phyloP scores from a whole-genome alignment of 2,329 filamentous ascomycete species.

The Falciphora oryzae region DNA sequence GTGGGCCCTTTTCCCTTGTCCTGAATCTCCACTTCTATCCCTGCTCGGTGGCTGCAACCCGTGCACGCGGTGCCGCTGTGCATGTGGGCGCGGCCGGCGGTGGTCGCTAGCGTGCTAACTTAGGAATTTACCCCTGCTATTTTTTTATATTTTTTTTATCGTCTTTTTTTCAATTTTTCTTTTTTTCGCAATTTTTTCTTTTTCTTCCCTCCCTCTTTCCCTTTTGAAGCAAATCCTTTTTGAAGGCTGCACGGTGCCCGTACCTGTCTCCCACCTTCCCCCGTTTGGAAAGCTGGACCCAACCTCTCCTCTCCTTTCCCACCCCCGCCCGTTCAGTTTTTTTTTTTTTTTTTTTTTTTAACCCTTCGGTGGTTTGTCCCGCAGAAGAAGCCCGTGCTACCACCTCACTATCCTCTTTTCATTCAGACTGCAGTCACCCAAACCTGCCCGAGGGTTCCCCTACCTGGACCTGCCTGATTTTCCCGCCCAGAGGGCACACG shows the following conservation, averaged over 20 bases:
- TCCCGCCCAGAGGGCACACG: slow-evolving; percentile 32
- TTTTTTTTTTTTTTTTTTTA: slow-evolving; percentile 35
- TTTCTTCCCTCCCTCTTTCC: neutral
- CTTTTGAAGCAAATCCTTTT: slow-evolving; percentile 7
- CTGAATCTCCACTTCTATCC: neutral
- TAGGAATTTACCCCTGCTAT: slow-evolving; percentile 9
- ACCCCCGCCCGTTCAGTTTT: slow-evolving; percentile 16
- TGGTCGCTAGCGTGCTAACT: slow-evolving; percentile 7
- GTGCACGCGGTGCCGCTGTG: slow-evolving; percentile 11
- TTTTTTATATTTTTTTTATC: slow-evolving; percentile 12
- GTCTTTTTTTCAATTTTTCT: slow-evolving; percentile 11
- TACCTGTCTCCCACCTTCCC: slow-evolving; percentile 22
- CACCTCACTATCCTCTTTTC: slow-evolving; percentile 46
- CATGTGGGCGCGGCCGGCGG: neutral
- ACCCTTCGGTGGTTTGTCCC: slow-evolving; percentile 33
- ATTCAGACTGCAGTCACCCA: slow-evolving; percentile 42
- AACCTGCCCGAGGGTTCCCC: slow-evolving; percentile 32
- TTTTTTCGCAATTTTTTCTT: neutral
- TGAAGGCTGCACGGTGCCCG: slow-evolving; percentile 9
- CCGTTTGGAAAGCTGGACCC: slow-evolving; percentile 22
- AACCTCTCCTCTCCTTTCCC: slow-evolving; percentile 23
- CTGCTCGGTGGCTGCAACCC: slow-evolving; percentile 8
- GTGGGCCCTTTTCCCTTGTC: neutral
- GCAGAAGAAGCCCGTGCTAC: slow-evolving; percentile 38
- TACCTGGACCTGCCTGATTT: slow-evolving; percentile 32